These are phyloP conservation scores for Pythium diclinum DNA, from an alignment of 352 stramenopile species.

Conservation along the genomic window DNA sequence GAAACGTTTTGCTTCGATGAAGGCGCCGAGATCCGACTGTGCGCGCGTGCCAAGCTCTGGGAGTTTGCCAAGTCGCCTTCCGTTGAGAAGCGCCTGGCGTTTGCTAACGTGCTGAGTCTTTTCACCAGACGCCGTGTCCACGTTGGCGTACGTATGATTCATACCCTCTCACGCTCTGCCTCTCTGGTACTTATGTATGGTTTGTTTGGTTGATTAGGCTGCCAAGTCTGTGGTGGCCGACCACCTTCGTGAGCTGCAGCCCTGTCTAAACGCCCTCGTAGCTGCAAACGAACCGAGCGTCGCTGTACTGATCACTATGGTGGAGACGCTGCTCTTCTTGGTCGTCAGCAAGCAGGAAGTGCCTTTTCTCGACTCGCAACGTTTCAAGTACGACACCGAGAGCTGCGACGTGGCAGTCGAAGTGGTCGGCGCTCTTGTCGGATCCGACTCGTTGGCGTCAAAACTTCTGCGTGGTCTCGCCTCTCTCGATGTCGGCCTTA, in stretches of 20 bases:
- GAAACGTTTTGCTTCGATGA: constrained; percentile 52
- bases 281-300: constrained; percentile 30
- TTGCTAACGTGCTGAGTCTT: constrained; percentile 32
- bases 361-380: constrained; percentile 35
- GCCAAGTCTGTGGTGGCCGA: not conserved
- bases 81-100: constrained; percentile 25
- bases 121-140: constrained; percentile 22
- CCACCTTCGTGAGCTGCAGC: constrained; percentile 36
- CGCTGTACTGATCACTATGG: constrained; percentile 30
- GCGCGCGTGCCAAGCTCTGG: constrained; percentile 42
- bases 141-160: not conserved
- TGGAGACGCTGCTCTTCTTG: constrained; percentile 33
- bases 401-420: constrained; percentile 15
- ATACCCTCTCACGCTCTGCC: too few species aligned
- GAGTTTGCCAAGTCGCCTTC: constrained; percentile 26
- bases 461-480: constrained; percentile 34
- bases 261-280: constrained; percentile 32
- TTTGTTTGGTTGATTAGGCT: not conserved
- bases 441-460: constrained; percentile 32
- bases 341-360: constrained; percentile 34
- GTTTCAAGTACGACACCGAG: constrained; percentile 25
- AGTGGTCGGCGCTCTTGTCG: constrained; percentile 17
- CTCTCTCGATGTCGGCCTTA: constrained; percentile 29
- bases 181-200: too few species aligned
- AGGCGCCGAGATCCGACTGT: constrained; percentile 33